Evolutionary conservation across 306 rosid species (phyloP), one percentile per base, ranked within the genome.

Genomic region (Prunus davidiana): DNA sequence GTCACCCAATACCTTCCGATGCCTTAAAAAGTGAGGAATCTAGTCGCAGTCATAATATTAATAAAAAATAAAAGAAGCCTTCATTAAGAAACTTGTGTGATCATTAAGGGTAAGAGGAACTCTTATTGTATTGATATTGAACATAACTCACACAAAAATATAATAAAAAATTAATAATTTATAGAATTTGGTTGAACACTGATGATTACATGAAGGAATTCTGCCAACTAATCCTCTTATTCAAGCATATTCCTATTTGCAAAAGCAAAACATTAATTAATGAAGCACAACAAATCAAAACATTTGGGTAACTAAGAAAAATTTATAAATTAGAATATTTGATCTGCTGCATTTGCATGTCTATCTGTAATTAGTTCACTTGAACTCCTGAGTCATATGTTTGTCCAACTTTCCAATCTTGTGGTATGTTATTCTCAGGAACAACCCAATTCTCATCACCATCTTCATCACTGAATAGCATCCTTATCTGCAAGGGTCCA

Each of bases 371-470:
- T 63, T 9, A 54, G 72, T 87, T 80, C 72, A 92, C 89, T 92
- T 94, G 97, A 47, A 94, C 89, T 75, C 98, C 97, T 0, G 97
- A 76, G 79, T 94, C 97, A 25, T 90, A 90, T 58, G 89, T 84
- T 64, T 82, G 82, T 73, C 97, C 97, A 49, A 89, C 86, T 74
- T 88, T 89, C 98, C 98, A 95, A 71, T 86, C 88, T 81, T 78
- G 73, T 19, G 98, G 95, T 61, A 92, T 90, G 82, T 84, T 81
- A 22, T 90, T 90, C 32, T 74, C 74, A 11, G 98, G 98, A 73
- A 83, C 96, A 32, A 90, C 82, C 97, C 98, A 92, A n/a, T 84
- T 65, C 77, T 95, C 96, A 10, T 90, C 89, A 69, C 88, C 97
- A 18, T 84, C 91, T 8, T 87, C 94, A 27, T 84, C 88, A 57